A percentile compares a stretch with the other conserved stretches of the same genome.
Conservation (phyloP, 2,329 filamentous ascomycete species). For the Biscogniauxia mediterranea region DNA sequence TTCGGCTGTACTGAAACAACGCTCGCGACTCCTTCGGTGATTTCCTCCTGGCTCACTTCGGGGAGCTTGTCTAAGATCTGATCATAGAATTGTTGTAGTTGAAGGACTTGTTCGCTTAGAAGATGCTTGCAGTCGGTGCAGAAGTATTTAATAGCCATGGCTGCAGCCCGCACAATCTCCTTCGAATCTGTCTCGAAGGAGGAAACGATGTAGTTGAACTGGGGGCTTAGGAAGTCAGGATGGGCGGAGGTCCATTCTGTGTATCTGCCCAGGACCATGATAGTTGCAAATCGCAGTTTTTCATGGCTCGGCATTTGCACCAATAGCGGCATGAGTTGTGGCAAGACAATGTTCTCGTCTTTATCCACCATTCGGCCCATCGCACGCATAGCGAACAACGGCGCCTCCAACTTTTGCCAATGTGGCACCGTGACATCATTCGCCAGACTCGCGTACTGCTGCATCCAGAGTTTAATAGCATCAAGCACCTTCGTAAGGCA, state of each 20-base stretch:
- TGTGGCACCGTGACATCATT: constrained; percentile 75
- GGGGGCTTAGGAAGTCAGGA: constrained; percentile 84
- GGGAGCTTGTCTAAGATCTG: constrained; percentile 84
- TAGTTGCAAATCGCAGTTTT: constrained; percentile 96
- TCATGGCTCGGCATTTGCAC: constrained; percentile 94
- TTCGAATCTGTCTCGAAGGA: constrained; percentile 86
- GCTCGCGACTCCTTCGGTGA: constrained; percentile 91
- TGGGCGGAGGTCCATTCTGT: constrained; percentile 97
- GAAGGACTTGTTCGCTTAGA: constrained; percentile 76
- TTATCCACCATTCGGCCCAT: constrained; percentile 95
- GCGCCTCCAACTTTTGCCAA: constrained; percentile 95
- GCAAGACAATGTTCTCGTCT: constrained; percentile 82
- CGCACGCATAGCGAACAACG: constrained; percentile 90
- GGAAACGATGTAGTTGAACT: constrained; percentile 93
- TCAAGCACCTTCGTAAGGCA: constrained; percentile 87
- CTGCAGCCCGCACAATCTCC: constrained; percentile 88
- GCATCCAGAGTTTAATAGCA: constrained; percentile 85
- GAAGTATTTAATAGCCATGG: constrained; percentile 94
- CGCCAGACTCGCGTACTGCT: constrained; percentile 74
- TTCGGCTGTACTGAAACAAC: constrained; percentile 85
- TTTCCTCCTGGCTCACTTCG: constrained; percentile 84
- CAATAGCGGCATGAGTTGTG: constrained; percentile 88
- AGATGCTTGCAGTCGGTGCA: constrained; percentile 91
- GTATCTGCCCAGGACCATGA: constrained; percentile 95
- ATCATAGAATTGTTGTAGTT: constrained; percentile 91